Conservation (phyloP, 768 basidiomycete genomes). For the Fomitopsis serialis region DNA sequence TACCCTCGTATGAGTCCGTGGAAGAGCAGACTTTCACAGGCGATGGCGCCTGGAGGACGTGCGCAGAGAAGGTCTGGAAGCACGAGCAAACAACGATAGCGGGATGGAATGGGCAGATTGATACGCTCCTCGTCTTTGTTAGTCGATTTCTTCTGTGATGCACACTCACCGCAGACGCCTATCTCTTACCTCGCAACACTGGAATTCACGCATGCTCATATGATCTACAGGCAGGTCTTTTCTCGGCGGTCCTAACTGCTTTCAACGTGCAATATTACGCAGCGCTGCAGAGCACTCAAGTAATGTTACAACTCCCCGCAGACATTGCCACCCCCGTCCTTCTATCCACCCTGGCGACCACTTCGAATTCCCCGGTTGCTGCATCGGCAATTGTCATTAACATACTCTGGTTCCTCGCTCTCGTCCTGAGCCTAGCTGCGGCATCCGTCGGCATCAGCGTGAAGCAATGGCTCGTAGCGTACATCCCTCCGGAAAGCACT, state of each 20-base stretch:
- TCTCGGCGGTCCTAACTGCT: constrained; percentile 4
- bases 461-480: background rate
- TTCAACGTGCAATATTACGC: constrained; percentile 2
- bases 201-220: background rate
- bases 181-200: too few relatives aligned
- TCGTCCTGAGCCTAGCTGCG: background rate
- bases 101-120: constrained; percentile 6
- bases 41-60: constrained; percentile 8
- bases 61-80: constrained; percentile 12
- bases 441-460: constrained; percentile 1
- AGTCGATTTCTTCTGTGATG: background rate
- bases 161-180: too few relatives aligned
- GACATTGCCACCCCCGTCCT: too few relatives aligned
- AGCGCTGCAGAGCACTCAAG: background rate
- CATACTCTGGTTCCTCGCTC: background rate
- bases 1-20: too few relatives aligned
- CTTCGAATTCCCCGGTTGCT: background rate
- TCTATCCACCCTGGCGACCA: too few relatives aligned
- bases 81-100: constrained; percentile 9
- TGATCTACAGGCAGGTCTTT: constrained; percentile 6
- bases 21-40: too few relatives aligned
- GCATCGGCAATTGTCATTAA: background rate
- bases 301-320: background rate
- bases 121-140: constrained; percentile 6
- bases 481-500: background rate